Evolutionary conservation across 768 basidiomycete genomes (phyloP), one percentile per base, ranked within the genome.

Genomic region (Mycena floridula): DNA sequence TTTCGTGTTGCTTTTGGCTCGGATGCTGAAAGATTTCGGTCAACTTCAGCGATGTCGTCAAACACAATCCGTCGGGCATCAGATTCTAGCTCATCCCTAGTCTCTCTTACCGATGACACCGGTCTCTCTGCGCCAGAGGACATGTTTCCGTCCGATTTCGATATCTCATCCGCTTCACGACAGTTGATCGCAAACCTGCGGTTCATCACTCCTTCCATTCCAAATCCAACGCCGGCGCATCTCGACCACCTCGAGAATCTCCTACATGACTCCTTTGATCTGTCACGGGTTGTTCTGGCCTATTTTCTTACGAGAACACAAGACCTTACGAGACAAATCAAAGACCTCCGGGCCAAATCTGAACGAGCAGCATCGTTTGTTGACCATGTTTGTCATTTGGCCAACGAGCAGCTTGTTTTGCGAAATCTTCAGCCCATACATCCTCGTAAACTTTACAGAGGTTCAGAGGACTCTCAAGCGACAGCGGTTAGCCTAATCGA

Each of bases 381-480:
- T 45, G 71, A 73, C 23, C 59, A 58, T 0, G 68, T 77, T 25
- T 64, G 66, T 9, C 59, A 63, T 20, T 67, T 69, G 5, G 68
- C 77, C 25, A 67, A 72, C 39, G 67, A 66, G n/a, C 71, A 69
- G n/a, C 49, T 76, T 25, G 54, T 56, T 6, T 47, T 58, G 18
- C 60, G 61, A 3, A 69, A 69, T 11, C 57, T 73, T 22, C 51
- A 57, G 22, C 51, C 69, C 9, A 36, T 47, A 21, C 20, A 40
- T 25, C 50, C 37, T 11, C 53, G 48, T 16, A 49, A 48, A 47
- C 64, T 66, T 1, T 68, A 74, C 12, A 72, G 81, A 43, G 81
- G 76, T 39, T 85, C 84, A n/a, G 74, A 77, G 54, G 82, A 84
- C 57, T 85, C 84, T 1, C 74, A 79, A 43, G 55, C 56, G 20